Percentiles rank a stretch among this genome's conserved stretches.
phyloP scores from a whole-genome alignment of 2,329 filamentous ascomycete species.

The Corynespora cassiicola region DNA sequence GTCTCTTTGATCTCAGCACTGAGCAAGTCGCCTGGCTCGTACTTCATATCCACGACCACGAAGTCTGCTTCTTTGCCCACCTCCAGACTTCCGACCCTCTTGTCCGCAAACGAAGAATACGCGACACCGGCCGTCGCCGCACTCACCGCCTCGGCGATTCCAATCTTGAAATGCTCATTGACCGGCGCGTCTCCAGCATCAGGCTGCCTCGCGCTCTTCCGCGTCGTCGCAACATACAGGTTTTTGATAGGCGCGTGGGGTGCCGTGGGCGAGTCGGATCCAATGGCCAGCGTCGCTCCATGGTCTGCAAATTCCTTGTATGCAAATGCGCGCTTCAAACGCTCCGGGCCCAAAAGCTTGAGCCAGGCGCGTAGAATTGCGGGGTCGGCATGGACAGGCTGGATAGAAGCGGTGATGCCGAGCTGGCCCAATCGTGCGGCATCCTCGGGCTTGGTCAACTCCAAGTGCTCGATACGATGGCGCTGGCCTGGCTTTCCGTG shows the following conservation, averaged over 20 bases:
- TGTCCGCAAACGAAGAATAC: slow-evolving; percentile 65
- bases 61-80: slow-evolving; percentile 65
- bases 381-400: slow-evolving; percentile 89
- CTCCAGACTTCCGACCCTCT: slow-evolving; percentile 59
- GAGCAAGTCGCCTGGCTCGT: slow-evolving; percentile 56
- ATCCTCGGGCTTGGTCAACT: slow-evolving; percentile 63
- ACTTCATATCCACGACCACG: slow-evolving; percentile 60
- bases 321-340: slow-evolving; percentile 66
- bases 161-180: slow-evolving; percentile 62
- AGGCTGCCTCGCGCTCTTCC: slow-evolving; percentile 61
- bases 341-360: slow-evolving; percentile 59
- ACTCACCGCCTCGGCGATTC: slow-evolving; percentile 60
- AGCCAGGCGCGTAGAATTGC: slow-evolving; percentile 69
- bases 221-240: slow-evolving; percentile 65
- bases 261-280: slow-evolving; percentile 66
- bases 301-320: slow-evolving; percentile 66
- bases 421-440: slow-evolving; percentile 62
- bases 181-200: slow-evolving; percentile 48
- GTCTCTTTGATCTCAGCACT: slow-evolving; percentile 58
- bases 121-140: slow-evolving; percentile 64
- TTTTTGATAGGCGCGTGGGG: slow-evolving; percentile 63
- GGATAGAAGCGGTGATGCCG: slow-evolving; percentile 83
- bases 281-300: slow-evolving; percentile 63
- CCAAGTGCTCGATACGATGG: slow-evolving; percentile 70
- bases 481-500: slow-evolving; percentile 54